These are phyloP conservation scores for Isoetes engelmannii DNA, from an alignment of 83 land plant genomes.

Conservation along the genomic window DNA sequence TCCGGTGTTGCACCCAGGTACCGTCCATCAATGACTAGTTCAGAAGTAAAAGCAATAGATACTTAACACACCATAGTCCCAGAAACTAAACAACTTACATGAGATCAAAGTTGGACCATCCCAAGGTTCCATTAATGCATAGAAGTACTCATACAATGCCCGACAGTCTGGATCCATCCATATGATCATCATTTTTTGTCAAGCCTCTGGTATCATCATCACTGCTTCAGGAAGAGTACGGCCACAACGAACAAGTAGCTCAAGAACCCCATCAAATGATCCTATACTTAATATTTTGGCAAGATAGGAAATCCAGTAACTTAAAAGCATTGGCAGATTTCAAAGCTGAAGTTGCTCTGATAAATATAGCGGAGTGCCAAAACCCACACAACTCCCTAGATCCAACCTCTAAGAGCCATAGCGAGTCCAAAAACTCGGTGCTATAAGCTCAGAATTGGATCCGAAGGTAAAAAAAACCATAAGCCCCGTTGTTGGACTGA, in stretches of 20 bases:
- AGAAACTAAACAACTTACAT: slow-evolving; percentile 41
- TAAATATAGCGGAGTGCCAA: too few relatives aligned
- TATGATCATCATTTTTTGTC: slow-evolving; percentile 94
- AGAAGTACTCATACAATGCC: slow-evolving; percentile 96
- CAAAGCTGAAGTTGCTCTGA: too few relatives aligned
- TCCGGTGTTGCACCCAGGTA: slow-evolving; percentile 97
- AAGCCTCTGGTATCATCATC: slow-evolving; percentile 99
- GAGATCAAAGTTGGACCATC: slow-evolving; percentile 99
- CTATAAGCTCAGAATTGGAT: too few relatives aligned
- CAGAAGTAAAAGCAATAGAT: background rate
- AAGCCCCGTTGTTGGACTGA: too few relatives aligned
- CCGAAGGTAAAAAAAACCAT: too few relatives aligned
- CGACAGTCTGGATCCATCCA: slow-evolving; percentile 85
- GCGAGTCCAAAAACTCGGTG: too few relatives aligned
- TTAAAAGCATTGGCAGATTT: too few relatives aligned
- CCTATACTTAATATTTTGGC: slow-evolving; percentile 37
- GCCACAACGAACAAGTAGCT: slow-evolving; percentile 86
- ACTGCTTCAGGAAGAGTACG: slow-evolving; percentile 93
- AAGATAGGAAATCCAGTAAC: background rate
- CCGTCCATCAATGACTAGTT: slow-evolving; percentile 91
- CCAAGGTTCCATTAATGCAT: slow-evolving; percentile 98
- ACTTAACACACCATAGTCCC: background rate
- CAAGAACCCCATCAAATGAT: slow-evolving; percentile 99
- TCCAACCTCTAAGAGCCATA: too few relatives aligned
- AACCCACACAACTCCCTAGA: too few relatives aligned